Evolutionary conservation across 139 green algal genomes (phyloP).

Genomic region (Pleodorina starrii): DNA sequence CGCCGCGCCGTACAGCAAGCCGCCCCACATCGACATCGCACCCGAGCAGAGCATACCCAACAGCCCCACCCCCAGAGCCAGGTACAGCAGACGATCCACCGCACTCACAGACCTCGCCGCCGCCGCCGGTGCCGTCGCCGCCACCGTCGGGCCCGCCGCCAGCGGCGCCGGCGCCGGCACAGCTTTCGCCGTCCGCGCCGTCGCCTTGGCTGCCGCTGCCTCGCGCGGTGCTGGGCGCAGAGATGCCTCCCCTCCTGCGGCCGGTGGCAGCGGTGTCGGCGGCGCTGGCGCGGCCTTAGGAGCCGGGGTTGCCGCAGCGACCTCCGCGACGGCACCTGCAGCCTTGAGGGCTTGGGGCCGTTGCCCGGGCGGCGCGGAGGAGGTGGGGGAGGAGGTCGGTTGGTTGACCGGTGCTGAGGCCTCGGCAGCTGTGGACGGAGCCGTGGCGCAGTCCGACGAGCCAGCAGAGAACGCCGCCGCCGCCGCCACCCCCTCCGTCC

Average conservation of each 20-base stretch:
- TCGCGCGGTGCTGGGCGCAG: background rate
- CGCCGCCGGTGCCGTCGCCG: background rate
- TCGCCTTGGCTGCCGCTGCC: background rate
- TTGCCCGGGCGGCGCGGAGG: too few relatives aligned
- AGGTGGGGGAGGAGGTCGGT: too few relatives aligned
- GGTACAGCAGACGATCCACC: background rate
- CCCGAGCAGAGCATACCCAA: conserved; percentile 28
- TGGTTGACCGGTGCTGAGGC: too few relatives aligned
- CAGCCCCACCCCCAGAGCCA: conserved; percentile 1
- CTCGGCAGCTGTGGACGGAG: too few relatives aligned
- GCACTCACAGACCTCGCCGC: background rate
- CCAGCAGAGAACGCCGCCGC: too few relatives aligned
- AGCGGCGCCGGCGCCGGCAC: background rate
- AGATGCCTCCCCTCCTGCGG: too few relatives aligned
- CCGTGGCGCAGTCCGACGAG: too few relatives aligned
- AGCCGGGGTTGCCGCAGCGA: too few relatives aligned
- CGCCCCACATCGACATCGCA: background rate
- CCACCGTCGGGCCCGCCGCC: background rate
- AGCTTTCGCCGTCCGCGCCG: background rate
- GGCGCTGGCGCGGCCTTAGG: background rate
- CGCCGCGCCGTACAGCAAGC: background rate
- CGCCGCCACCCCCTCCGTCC: too few relatives aligned
- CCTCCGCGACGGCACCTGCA: too few relatives aligned
- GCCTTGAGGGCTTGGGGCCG: too few relatives aligned
- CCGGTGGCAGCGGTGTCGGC: background rate